Percentiles rank a stretch among this genome's conserved stretches.
phyloP scores from a whole-genome alignment of 371 early-diverging fungal genomes.

The Amoeboaphelidium occidentale region DNA sequence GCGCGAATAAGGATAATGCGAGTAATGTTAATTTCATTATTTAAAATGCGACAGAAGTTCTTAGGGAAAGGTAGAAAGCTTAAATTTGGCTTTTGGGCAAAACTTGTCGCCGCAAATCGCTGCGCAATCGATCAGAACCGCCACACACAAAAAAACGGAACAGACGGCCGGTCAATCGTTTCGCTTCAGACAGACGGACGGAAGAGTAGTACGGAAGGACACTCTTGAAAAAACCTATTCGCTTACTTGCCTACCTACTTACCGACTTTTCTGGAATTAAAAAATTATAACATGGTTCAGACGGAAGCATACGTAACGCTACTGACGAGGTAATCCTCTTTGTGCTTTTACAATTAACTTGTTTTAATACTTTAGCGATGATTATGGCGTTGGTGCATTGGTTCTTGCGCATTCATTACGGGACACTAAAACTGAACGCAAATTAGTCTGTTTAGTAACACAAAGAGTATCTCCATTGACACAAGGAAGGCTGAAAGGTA shows the following conservation, averaged over 20 bases:
- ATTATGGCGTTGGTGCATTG: slow-evolving; percentile 60
- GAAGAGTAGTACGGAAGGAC: not conserved
- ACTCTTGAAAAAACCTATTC: not conserved
- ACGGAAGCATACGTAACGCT: not conserved
- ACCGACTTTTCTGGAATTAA: not conserved
- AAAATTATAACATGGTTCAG: not conserved
- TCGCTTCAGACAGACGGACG: not conserved
- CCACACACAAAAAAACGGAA: not conserved
- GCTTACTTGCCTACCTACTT: not conserved
- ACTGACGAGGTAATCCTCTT: not conserved
- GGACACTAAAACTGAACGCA: slow-evolving; percentile 26
- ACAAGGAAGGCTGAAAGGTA: slow-evolving; percentile 1
- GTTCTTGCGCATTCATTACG: slow-evolving; percentile 52
- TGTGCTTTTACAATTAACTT: not conserved
- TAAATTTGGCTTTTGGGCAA: no score
- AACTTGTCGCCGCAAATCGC: not conserved
- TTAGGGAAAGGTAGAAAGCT: no score
- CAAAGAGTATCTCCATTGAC: slow-evolving; percentile 17
- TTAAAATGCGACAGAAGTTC: no score
- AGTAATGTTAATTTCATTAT: no score
- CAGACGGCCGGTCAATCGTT: not conserved
- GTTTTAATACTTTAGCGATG: not conserved
- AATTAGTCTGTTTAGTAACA: slow-evolving; percentile 46
- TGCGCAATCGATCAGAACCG: not conserved
- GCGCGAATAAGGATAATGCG: not conserved